Base-by-base conservation (phyloP, 768 basidiomycete species). In the Lactarius pseudohatsudake region DNA sequence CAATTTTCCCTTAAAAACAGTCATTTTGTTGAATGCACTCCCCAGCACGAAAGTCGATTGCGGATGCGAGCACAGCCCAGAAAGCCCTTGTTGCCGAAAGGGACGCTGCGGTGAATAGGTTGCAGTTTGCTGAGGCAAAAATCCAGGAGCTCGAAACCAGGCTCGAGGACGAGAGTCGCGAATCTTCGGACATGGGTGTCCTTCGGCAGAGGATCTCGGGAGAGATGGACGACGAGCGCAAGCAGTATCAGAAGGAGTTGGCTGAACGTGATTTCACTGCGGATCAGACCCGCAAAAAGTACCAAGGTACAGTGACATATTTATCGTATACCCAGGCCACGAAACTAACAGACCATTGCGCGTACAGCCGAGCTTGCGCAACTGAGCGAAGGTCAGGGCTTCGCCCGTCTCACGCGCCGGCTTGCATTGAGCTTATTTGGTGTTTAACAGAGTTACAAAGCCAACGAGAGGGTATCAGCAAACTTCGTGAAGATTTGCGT, bases 211-310 rank as follows among this genome's bases (percentile, higher is more conserved):
- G 89, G 30, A 78, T 92, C n/a, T 80, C 84, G 1, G 89, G 89
- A 65, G 88, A 91, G 72, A 80, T 94, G 72, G 89, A 92, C 68
- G 89, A 91, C 64, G 88, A 90, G 74, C 83, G 90, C 68, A 85
- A 89, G 64, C 87, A 87, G 62, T 87, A 93, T 72, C 85, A 87
- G 73, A 89, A 92, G 71, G 90, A 93, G 68, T 81, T 92, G n/a
- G 80, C 84, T 1, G 90, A 92, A 68, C 84, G 90, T 6, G 91
- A 92, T 75, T 91, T 92, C 74, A 78, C 87, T 13, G 81, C 84
- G 38, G 88, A 92, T 69, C 91, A 92, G 74, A 92, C 91, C 3
- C 84, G 89, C 68, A 91, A 92, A 81, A 92, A 91, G 74, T 92
- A 94, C 71, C 91, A 94, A 82, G 85, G 91, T 89, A 76, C 64